These are phyloP conservation scores for Exophiala alcalophila DNA, from an alignment of 2,329 filamentous ascomycete genomes.

Conservation along the genomic window DNA sequence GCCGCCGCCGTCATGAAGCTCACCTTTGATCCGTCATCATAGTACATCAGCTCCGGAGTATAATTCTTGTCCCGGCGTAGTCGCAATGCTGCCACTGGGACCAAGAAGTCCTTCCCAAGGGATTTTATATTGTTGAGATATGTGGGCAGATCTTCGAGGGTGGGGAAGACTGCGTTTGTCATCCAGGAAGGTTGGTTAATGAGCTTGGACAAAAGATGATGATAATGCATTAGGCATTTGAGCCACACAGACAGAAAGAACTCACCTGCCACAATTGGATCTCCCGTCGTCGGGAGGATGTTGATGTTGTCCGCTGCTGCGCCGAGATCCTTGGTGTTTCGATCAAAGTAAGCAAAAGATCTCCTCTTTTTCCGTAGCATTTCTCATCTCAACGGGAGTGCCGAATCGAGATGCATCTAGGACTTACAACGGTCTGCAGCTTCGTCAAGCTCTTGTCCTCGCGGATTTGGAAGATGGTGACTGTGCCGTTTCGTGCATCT, in stretches of 20 bases:
- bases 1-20: conserved; percentile 25
- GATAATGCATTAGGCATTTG: too few relatives aligned
- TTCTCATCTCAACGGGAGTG: too few relatives aligned
- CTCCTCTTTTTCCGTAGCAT: too few relatives aligned
- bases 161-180: conserved; percentile 24
- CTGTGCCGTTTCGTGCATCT: conserved; percentile 22
- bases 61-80: conserved; percentile 16
- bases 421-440: conserved; percentile 19
- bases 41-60: conserved; percentile 19
- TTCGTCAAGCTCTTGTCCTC: conserved; percentile 17
- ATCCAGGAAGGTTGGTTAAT: too few relatives aligned
- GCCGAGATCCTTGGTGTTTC: conserved; percentile 24
- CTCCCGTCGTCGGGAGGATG: conserved; percentile 21
- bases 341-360: too few relatives aligned
- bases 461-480: conserved; percentile 22
- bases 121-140: conserved; percentile 16
- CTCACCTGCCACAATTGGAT: conserved; percentile 24
- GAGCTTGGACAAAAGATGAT: too few relatives aligned
- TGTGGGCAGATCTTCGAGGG: conserved; percentile 17
- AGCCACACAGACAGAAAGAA: too few relatives aligned
- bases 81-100: conserved; percentile 19
- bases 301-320: conserved; percentile 27
- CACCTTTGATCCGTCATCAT: conserved; percentile 19
- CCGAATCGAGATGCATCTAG: too few relatives aligned
- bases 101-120: conserved; percentile 22